Base-by-base conservation (phyloP, 495 filamentous ascomycete genomes). In the Aspergillus sclerotioniger region DNA sequence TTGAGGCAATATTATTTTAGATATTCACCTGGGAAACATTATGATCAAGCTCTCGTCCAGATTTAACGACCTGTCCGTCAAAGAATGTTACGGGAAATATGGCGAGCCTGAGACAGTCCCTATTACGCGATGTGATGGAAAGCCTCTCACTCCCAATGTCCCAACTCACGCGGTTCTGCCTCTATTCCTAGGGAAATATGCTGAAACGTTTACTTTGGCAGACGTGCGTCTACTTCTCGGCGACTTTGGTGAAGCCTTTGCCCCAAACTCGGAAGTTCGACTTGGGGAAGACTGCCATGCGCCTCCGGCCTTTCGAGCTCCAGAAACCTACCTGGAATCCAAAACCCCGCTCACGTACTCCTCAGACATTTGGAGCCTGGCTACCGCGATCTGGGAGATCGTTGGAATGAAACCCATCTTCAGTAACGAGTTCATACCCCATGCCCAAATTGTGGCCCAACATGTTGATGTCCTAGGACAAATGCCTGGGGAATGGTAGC, bases 311-410 rank as follows among this genome's bases (percentile, higher is more conserved):
- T 49, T 62, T 6, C 68, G 65, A 32, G 33, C 71, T 16, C 73
- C 73, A 61, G 74, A 77, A 62, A 65, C 67, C 33, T 47, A 48
- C 35, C 71, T 76, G 39, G 59, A 72, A 59, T 48, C 69, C 1
- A 28, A 68, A 15, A 16, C 46, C 0, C 66, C 69, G 6, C 67
- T 72, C 6, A 28, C 57, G 25, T 75, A 65, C 61, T 45, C 73
- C 6, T 48, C 66, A 12, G 73, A 76, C 50, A 71, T 76, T 21
- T 76, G 67, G 71, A 73, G 73, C 54, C 49, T 76, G 8, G 71
- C 67, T 20, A 62, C 56, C 4, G 49, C 66, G 20, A 71, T 72
- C 28, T 75, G 70, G 71, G 72, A 75, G 39, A 74, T 77, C 39
- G 33, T 73, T 1, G 68, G 68, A 15, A 72, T 75, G 67, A 67